Conservation (phyloP, 2,329 filamentous ascomycete species). For the Epichloe elymi region DNA sequence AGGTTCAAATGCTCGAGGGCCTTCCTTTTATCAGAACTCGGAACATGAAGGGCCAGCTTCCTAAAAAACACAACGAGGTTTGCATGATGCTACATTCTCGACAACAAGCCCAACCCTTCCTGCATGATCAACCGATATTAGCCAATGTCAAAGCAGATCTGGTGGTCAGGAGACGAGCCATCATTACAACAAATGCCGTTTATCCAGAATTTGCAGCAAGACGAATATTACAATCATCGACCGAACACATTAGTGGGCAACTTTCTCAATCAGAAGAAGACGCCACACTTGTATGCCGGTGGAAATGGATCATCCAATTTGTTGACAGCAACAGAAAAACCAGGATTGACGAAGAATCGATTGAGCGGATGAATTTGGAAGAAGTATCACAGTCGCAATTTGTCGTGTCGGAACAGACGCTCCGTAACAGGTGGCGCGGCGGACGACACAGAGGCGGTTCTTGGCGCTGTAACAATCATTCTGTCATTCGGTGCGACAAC, state of each 20-base stretch:
- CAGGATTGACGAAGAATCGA: conserved; percentile 22
- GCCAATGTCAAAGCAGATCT: conserved; percentile 27
- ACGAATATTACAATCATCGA: conserved; percentile 1
- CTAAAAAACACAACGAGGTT: conserved; percentile 28
- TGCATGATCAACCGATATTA: conserved; percentile 21
- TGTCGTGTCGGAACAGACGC: conserved; percentile 15
- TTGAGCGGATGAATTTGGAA: conserved; percentile 18
- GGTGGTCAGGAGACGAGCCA: conserved; percentile 26
- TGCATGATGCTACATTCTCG: conserved; percentile 25
- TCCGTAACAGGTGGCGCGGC: conserved; percentile 22
- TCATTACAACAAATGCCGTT: conserved; percentile 42
- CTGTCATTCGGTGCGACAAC: background rate
- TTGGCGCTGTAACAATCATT: conserved; percentile 7
- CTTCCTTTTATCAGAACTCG: conserved; percentile 23
- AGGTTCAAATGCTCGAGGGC: conserved; percentile 23
- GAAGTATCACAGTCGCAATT: conserved; percentile 20
- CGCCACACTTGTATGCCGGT: conserved; percentile 35
- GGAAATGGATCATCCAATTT: conserved; percentile 24
- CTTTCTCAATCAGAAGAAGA: background rate
- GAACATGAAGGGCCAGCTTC: conserved; percentile 23
- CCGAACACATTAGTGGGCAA: conserved; percentile 12
- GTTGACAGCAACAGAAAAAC: conserved; percentile 9
- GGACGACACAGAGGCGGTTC: conserved; percentile 18
- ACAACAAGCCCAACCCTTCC: conserved; percentile 19
- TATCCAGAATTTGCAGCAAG: conserved; percentile 27